Conservation (phyloP, 768 basidiomycete genomes). For the Macrolepiota fuliginosa region DNA sequence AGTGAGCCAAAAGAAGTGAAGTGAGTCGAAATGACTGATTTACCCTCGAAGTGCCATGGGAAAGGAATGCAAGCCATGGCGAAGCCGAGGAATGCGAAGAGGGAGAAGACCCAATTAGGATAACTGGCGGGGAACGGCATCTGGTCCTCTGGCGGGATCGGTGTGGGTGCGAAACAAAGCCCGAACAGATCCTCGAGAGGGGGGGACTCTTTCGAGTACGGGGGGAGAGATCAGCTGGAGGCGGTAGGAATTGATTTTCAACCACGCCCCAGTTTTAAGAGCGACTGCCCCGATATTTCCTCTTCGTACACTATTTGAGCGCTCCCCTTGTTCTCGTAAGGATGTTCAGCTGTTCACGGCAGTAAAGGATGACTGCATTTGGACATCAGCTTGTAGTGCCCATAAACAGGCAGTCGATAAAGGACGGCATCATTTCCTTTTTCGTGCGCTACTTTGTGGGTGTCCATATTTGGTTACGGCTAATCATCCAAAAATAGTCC, state of each 20-base stretch:
- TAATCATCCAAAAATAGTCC: background rate
- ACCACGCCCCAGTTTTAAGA: slow-evolving; percentile 32
- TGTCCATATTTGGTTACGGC: background rate
- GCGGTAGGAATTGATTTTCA: slow-evolving; percentile 18
- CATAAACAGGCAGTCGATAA: slow-evolving; percentile 6
- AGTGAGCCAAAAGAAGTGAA: slow-evolving; percentile 16
- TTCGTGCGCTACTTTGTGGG: slow-evolving; percentile 33
- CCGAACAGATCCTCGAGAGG: slow-evolving; percentile 17
- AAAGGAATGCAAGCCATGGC: slow-evolving; percentile 57
- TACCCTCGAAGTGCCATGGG: slow-evolving; percentile 69
- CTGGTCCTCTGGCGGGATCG: background rate
- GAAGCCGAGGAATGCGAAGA: slow-evolving; percentile 55
- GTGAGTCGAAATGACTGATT: slow-evolving; percentile 2
- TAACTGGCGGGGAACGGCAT: slow-evolving; percentile 19
- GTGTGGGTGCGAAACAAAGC: slow-evolving; percentile 5
- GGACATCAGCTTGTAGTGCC: slow-evolving; percentile 23
- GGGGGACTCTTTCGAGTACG: slow-evolving; percentile 26
- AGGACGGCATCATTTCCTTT: slow-evolving; percentile 20
- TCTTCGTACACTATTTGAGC: slow-evolving; percentile 39
- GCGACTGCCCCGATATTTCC: slow-evolving; percentile 29
- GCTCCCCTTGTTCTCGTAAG: slow-evolving; percentile 37
- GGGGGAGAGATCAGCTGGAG: slow-evolving; percentile 29
- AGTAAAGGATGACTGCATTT: slow-evolving; percentile 17
- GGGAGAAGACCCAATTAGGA: slow-evolving; percentile 45
- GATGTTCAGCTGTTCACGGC: slow-evolving; percentile 13